Percentiles rank a stretch among this genome's conserved stretches.
These are phyloP conservation scores for Penicillium italicum DNA, from an alignment of 2,329 filamentous ascomycete genomes.

Conservation along the genomic window DNA sequence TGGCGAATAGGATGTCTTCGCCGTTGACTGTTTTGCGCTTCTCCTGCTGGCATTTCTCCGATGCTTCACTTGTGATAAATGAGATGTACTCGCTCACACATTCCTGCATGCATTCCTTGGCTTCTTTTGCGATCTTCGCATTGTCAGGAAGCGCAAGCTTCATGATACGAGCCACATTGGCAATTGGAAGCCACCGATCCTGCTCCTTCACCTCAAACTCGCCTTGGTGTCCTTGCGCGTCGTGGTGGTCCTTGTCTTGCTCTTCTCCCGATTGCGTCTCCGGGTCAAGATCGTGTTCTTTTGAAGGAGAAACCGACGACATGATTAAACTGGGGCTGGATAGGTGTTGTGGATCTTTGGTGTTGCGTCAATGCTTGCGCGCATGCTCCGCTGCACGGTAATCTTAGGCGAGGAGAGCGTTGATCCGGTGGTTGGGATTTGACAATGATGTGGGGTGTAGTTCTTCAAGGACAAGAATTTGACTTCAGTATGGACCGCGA, in stretches of 20 bases:
- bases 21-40: slow-evolving; percentile 99
- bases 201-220: slow-evolving; percentile 99
- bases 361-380: slow-evolving; percentile 33
- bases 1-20: slow-evolving; percentile 96
- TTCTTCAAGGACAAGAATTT: slow-evolving; percentile 16
- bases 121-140: slow-evolving; percentile 97
- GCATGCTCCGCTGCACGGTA: slow-evolving; percentile 36
- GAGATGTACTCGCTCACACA: slow-evolving; percentile 99
- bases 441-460: slow-evolving; percentile 29
- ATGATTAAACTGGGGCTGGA: slow-evolving; percentile 65
- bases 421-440: slow-evolving; percentile 30
- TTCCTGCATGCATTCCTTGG: slow-evolving; percentile 99
- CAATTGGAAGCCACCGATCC: slow-evolving; percentile 98
- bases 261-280: slow-evolving; percentile 87
- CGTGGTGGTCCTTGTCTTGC: slow-evolving; percentile 65
- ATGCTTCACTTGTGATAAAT: slow-evolving; percentile 98
- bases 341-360: slow-evolving; percentile 33
- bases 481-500: slow-evolving; percentile 6
- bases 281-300: slow-evolving; percentile 84
- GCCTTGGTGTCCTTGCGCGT: slow-evolving; percentile 66
- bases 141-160: slow-evolving; percentile 96
- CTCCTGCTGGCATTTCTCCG: slow-evolving; percentile 98
- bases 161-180: slow-evolving; percentile 99
- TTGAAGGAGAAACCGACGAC: slow-evolving; percentile 85
- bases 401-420: slow-evolving; percentile 27